A percentile compares a stretch with the other conserved stretches of the same genome.
Conservation (phyloP, 352 stramenopile species). For the Pythium pectinolyticum region DNA sequence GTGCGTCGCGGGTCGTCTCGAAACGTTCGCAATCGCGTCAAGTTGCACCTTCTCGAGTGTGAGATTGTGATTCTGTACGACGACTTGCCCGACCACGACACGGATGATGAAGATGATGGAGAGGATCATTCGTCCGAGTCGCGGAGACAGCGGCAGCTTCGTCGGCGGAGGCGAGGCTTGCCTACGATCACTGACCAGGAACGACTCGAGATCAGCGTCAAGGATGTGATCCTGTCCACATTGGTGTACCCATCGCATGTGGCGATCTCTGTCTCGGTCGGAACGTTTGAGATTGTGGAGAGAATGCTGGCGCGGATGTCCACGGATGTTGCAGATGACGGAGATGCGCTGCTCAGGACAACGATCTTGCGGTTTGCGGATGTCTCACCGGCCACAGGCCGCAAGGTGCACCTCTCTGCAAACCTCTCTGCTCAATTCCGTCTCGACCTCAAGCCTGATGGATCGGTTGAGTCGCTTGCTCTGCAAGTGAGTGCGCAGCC, state of each 20-base stretch:
- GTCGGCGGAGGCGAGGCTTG: constrained; percentile 26
- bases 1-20: constrained; percentile 32
- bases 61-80: constrained; percentile 79
- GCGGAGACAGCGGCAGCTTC: constrained; percentile 20
- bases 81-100: constrained; percentile 59
- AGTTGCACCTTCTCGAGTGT: constrained; percentile 78
- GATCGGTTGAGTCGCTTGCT: constrained; percentile 40
- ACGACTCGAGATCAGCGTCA: constrained; percentile 61
- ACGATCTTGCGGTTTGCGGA: constrained; percentile 63
- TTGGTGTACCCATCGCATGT: constrained; percentile 59
- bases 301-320: constrained; percentile 79
- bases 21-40: constrained; percentile 60
- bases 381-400: constrained; percentile 51
- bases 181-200: constrained; percentile 67
- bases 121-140: constrained; percentile 14
- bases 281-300: constrained; percentile 64
- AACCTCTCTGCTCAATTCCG: constrained; percentile 71
- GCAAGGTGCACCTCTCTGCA: constrained; percentile 62
- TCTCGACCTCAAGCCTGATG: constrained; percentile 51
- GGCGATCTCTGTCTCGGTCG: constrained; percentile 53
- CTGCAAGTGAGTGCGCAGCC: constrained; percentile 76
- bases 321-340: constrained; percentile 60
- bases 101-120: constrained; percentile 28
- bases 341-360: constrained; percentile 58
- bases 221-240: constrained; percentile 69